Conservation (phyloP, 2,329 filamentous ascomycete species). For the Cytospora paraplurivora region DNA sequence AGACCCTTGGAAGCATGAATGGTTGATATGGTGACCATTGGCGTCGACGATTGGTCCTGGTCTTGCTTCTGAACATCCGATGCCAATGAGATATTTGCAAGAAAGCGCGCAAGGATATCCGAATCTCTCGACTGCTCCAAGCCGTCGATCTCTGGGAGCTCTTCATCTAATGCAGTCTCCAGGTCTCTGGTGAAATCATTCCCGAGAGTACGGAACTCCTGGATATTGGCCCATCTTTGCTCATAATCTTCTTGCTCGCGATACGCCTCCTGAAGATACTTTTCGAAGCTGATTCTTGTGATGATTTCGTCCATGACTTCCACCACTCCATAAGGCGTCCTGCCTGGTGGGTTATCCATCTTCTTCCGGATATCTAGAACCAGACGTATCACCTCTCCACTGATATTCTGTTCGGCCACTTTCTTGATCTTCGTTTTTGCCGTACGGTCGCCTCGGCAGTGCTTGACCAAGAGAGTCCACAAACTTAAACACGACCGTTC, state of each 20-base stretch:
- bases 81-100: slow-evolving; percentile 88
- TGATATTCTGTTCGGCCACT: slow-evolving; percentile 55
- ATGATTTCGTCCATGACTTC: slow-evolving; percentile 56
- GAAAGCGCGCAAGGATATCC: slow-evolving; percentile 69
- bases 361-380: slow-evolving; percentile 43
- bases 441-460: slow-evolving; percentile 52
- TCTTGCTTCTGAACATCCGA: slow-evolving; percentile 72
- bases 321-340: slow-evolving; percentile 44
- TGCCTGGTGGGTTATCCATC: slow-evolving; percentile 36
- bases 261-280: slow-evolving; percentile 72
- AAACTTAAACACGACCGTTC: slow-evolving; percentile 68
- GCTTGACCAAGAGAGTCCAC: slow-evolving; percentile 69
- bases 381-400: slow-evolving; percentile 49
- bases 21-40: slow-evolving; percentile 85
- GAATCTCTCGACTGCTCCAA: slow-evolving; percentile 69
- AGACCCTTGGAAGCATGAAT: slow-evolving; percentile 96
- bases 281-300: slow-evolving; percentile 69
- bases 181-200: slow-evolving; percentile 64
- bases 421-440: slow-evolving; percentile 53
- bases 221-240: slow-evolving; percentile 81
- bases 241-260: slow-evolving; percentile 74
- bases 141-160: slow-evolving; percentile 69
- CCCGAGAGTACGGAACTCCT: slow-evolving; percentile 82
- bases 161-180: slow-evolving; percentile 52
- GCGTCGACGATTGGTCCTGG: slow-evolving; percentile 55